Percentiles rank a stretch among this genome's conserved stretches.
phyloP scores from a whole-genome alignment of 208 protist species.

The Leishmania arabica region DNA sequence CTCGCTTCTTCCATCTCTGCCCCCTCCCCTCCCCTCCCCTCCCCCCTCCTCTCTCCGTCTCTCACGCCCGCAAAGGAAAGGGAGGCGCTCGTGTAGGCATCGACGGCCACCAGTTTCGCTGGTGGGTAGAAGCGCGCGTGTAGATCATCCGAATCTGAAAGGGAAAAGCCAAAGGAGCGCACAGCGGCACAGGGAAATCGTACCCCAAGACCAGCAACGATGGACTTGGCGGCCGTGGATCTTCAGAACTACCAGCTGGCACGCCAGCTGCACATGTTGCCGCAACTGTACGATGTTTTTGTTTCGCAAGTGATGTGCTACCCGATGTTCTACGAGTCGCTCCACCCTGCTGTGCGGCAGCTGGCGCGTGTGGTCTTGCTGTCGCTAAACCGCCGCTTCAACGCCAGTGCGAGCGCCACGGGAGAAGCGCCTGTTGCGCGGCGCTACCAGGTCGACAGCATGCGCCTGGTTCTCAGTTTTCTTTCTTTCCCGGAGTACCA shows the following conservation, averaged over 20 bases:
- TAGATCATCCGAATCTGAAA: background rate
- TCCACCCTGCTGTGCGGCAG: slow-evolving; percentile 45
- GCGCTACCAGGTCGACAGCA: slow-evolving; percentile 22
- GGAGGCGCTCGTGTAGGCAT: no score
- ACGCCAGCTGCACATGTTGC: slow-evolving; percentile 66
- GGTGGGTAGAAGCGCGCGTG: background rate
- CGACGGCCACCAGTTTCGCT: background rate
- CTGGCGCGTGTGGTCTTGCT: slow-evolving; percentile 44
- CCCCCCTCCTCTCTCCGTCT: no score
- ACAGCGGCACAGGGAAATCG: background rate
- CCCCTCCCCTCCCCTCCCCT: no score
- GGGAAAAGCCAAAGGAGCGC: background rate
- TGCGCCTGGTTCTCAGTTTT: slow-evolving; percentile 54
- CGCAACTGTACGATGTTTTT: slow-evolving; percentile 57
- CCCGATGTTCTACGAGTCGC: slow-evolving; percentile 67
- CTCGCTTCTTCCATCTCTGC: no score
- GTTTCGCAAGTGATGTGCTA: slow-evolving; percentile 54
- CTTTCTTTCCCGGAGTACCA: slow-evolving; percentile 45
- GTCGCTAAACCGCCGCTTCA: slow-evolving; percentile 46
- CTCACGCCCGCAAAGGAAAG: no score
- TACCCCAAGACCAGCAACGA: background rate
- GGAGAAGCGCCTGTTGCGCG: slow-evolving; percentile 13
- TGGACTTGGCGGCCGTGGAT: slow-evolving; percentile 39
- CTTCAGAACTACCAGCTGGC: slow-evolving; percentile 69
- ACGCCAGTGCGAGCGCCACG: background rate